Evolutionary conservation across 1,284 basidiomycete species (phyloP).

Genomic region (Grifola frondosa): DNA sequence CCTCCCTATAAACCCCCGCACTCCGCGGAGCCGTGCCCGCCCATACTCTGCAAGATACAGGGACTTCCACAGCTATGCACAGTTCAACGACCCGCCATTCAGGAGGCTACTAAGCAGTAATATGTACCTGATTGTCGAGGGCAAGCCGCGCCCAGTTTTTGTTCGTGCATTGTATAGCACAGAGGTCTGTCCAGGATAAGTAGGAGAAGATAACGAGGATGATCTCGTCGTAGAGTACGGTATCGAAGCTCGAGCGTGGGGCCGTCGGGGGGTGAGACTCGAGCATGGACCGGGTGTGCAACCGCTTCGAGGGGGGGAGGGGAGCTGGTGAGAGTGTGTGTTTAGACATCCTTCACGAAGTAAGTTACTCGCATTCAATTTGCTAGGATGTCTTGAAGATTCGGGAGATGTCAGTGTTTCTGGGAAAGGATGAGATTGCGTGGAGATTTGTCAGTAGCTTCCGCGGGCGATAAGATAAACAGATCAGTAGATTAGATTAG

Average conservation of each 20-base stretch:
- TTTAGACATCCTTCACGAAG: no score
- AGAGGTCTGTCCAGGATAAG: slow-evolving; percentile 66
- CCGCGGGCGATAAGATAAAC: no score
- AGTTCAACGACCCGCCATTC: slow-evolving; percentile 21
- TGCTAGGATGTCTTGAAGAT: no score
- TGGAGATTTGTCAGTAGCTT: no score
- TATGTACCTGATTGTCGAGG: slow-evolving; percentile 53
- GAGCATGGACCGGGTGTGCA: slow-evolving; percentile 32
- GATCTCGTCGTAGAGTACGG: slow-evolving; percentile 70
- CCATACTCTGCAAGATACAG: slow-evolving; percentile 65
- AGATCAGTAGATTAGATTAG: no score
- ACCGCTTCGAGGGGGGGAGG: slow-evolving; percentile 59
- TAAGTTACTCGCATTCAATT: no score
- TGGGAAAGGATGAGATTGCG: no score
- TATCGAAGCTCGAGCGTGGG: slow-evolving; percentile 45
- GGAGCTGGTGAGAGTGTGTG: slow-evolving; percentile 31
- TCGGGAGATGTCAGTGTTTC: no score
- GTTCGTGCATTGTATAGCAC: slow-evolving; percentile 59
- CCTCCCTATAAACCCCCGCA: slow-evolving; percentile 55
- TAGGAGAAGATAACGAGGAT: slow-evolving; percentile 71
- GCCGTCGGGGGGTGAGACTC: slow-evolving; percentile 9
- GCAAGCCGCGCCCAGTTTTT: slow-evolving; percentile 67
- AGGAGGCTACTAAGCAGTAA: slow-evolving; percentile 10
- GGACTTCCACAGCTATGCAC: slow-evolving; percentile 52
- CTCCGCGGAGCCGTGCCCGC: slow-evolving; percentile 62